Conservation (phyloP, 2,329 filamentous ascomycete species). For the Cladosporium sp. region DNA sequence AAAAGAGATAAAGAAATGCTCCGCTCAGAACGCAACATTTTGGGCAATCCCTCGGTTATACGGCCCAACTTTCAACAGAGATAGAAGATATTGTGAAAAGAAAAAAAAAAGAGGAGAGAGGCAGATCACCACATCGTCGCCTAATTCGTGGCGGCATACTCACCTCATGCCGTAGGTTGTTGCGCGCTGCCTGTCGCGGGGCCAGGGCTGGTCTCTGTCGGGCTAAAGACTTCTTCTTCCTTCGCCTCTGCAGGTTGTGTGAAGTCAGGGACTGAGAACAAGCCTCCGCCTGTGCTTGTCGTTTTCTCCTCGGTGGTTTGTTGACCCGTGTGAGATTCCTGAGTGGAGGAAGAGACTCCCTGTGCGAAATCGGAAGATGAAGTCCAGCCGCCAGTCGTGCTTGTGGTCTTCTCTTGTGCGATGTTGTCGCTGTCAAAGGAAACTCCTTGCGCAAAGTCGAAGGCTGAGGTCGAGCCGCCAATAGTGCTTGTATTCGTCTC, state of each 20-base stretch:
- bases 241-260: neutral
- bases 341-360: neutral
- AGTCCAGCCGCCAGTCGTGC: neutral
- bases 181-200: neutral
- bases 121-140: neutral
- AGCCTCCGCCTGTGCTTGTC: neutral
- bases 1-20: neutral
- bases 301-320: neutral
- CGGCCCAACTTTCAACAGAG: neutral
- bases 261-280: slow-evolving; percentile 11
- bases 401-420: neutral
- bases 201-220: neutral
- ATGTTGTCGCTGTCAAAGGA: neutral
- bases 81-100: neutral
- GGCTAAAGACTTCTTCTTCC: slow-evolving; percentile 10
- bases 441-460: neutral
- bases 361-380: neutral
- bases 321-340: neutral
- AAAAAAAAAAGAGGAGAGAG: neutral
- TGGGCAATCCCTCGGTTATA: neutral
- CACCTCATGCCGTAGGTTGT: neutral
- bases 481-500: neutral
- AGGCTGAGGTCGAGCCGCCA: neutral
- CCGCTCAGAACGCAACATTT: slow-evolving; percentile 13
- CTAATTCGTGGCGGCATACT: neutral